Conservation (phyloP, 2,329 filamentous ascomycete species). For the Hyphodiscus sp. region DNA sequence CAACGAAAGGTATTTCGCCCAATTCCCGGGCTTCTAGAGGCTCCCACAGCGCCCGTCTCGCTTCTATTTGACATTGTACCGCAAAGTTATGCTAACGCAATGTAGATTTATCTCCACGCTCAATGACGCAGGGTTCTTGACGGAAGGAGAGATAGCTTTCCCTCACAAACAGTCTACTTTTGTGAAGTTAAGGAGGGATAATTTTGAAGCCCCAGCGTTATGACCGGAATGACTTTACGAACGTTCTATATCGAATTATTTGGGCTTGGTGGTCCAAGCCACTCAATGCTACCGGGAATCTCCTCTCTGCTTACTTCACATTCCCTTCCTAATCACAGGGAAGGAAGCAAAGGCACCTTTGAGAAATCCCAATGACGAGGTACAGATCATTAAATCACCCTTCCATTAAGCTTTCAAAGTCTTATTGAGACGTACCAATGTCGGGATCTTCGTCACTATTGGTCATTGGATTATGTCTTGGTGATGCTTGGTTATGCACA, state of each 20-base stretch:
- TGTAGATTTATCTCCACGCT: constrained; percentile 61
- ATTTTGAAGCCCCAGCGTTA: constrained; percentile 63
- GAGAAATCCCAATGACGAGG: no score
- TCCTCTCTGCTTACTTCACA: no score
- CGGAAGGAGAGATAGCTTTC: constrained; percentile 79
- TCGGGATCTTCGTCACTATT: no score
- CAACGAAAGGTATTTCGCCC: constrained; percentile 66
- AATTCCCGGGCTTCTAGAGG: neutral
- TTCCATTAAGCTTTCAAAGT: no score
- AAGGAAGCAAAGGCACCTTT: no score
- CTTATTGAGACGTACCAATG: no score
- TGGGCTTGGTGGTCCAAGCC: no score
- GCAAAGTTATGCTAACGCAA: constrained; percentile 9
- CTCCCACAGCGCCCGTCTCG: neutral
- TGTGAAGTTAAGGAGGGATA: constrained; percentile 72
- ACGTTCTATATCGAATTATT: neutral
- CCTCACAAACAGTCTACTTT: constrained; percentile 90
- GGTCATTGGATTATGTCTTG: no score
- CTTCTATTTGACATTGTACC: neutral
- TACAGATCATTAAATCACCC: no score
- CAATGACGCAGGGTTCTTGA: constrained; percentile 70
- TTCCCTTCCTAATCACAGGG: no score
- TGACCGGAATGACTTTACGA: constrained; percentile 8
- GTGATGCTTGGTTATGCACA: no score
- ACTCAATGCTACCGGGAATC: no score